Base-by-base conservation (phyloP, 2,329 filamentous ascomycete species). In the Cercospora canescens region DNA sequence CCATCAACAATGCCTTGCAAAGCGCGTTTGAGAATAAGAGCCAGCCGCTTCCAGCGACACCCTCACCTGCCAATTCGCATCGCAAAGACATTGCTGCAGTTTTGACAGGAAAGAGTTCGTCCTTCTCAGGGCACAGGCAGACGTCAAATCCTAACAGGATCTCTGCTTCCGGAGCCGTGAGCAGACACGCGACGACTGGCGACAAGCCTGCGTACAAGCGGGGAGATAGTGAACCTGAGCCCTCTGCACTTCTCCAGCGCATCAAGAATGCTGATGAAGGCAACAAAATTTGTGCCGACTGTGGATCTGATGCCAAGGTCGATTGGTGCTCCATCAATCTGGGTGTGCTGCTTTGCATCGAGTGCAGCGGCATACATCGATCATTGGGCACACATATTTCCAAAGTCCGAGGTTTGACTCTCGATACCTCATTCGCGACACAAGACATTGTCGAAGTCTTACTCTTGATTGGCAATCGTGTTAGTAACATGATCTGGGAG, bases 321-420 rank as follows among this genome's bases (percentile, higher is more conserved):
- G 95, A 99, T 79, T 99, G 95, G 95, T 95, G 98, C 30, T 98
- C 95, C 0, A 97, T 99, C 80, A 99, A 99, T 74, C 85, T 99
- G 4, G 95, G 92, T 54, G 97, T 99, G 66, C 90, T 99, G 62
- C 86, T 99, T 21, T 99, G 95, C 81, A 97, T 97, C 76, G 94
- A 99, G 79, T 99, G 95, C 80, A 97, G 94, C 76, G 95, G 95
- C 69, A 97, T 99, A 68, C 95, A 99, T 79, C 89, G 95, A 48
- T 98, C 94, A 1, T 85, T 99, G 3, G 95, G 95, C 12, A 99
- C 95, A 1, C 95, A 99, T 78, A 97, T 99, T 76, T 97, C 93
- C 79, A 99, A 99, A 81, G 89, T 99, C 45, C 91, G 95, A 62
- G 98, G 95, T 12, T 85, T 99, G 48, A 99, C 95, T 0, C 85